Evolutionary conservation across 805 yeast species (phyloP).

Genomic region (Kodamaea hsintzibuensis): DNA sequence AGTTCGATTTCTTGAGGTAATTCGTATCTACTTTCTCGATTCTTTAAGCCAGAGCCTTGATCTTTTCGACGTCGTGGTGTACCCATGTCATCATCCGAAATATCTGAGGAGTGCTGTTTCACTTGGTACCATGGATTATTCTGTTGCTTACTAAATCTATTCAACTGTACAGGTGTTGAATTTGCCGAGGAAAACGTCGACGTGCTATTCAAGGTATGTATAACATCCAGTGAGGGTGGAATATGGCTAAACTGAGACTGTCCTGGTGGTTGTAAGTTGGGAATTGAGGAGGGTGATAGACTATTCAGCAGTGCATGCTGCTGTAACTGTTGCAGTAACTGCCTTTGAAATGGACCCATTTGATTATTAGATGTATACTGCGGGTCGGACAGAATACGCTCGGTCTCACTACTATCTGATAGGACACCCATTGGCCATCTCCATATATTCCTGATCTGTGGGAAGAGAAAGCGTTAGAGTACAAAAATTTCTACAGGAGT

Average conservation of each 20-base stretch:
- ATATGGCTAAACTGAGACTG: slow-evolving; percentile 7
- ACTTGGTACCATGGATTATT: slow-evolving; percentile 13
- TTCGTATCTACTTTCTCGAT: neutral
- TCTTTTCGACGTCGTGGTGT: slow-evolving; percentile 2
- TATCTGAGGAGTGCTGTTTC: slow-evolving; percentile 10
- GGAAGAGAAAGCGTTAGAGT: neutral
- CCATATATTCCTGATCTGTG: neutral
- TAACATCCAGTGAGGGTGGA: slow-evolving; percentile 5
- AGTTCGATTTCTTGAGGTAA: slow-evolving; percentile 12
- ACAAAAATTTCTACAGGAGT: slow-evolving; percentile 6
- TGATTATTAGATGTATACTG: neutral
- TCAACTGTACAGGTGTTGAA: slow-evolving; percentile 3
- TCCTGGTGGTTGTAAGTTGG: slow-evolving; percentile 14
- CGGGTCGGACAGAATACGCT: neutral
- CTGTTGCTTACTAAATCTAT: neutral
- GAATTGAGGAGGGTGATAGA: slow-evolving; percentile 9
- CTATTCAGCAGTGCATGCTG: neutral
- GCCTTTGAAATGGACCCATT: neutral
- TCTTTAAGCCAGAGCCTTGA: neutral
- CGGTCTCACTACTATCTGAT: neutral
- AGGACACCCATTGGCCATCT: neutral
- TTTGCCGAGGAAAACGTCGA: slow-evolving; percentile 3
- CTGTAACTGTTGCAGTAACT: slow-evolving; percentile 3
- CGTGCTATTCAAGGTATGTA: slow-evolving; percentile 5
- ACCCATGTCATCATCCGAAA: slow-evolving; percentile 11